Conservation (phyloP, 1,284 basidiomycete genomes). For the Sporisorium scitamineum region DNA sequence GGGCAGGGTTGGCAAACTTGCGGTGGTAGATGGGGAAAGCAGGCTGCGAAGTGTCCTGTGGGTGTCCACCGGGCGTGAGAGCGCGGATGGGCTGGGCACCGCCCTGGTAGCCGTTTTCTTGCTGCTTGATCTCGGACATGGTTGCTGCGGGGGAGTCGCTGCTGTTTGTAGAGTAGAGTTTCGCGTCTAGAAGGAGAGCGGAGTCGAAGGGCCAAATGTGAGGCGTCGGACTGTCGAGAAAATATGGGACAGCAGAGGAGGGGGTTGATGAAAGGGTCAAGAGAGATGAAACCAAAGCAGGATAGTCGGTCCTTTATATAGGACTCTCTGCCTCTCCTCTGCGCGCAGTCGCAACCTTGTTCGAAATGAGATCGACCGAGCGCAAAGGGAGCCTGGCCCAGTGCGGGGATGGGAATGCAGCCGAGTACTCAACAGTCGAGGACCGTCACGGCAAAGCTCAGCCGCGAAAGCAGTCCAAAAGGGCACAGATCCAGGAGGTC, state of each 20-base stretch:
- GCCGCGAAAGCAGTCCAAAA: no score
- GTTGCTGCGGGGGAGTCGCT: not conserved
- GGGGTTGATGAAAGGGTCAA: not conserved
- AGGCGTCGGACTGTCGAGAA: not conserved
- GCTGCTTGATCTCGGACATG: constrained; percentile 53
- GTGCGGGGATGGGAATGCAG: no score
- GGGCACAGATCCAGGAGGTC: no score
- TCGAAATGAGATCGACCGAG: not conserved
- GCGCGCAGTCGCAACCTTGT: not conserved
- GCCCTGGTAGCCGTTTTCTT: constrained; percentile 57
- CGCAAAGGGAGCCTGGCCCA: not conserved
- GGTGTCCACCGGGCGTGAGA: constrained; percentile 71
- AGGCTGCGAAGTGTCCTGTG: constrained; percentile 71
- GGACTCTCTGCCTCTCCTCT: not conserved
- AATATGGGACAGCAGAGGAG: not conserved
- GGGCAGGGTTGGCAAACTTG: constrained; percentile 73
- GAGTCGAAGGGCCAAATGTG: not conserved
- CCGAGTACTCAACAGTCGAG: no score
- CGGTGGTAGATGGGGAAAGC: constrained; percentile 67
- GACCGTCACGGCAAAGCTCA: not conserved
- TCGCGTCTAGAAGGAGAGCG: not conserved
- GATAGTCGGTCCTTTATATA: not conserved
- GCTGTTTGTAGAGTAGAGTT: not conserved
- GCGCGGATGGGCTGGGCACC: constrained; percentile 39
- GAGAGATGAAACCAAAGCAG: not conserved